Evolutionary conservation across 2,329 filamentous ascomycete genomes (phyloP), one percentile per base, ranked within the genome.

Genomic region (Pyricularia sp.): DNA sequence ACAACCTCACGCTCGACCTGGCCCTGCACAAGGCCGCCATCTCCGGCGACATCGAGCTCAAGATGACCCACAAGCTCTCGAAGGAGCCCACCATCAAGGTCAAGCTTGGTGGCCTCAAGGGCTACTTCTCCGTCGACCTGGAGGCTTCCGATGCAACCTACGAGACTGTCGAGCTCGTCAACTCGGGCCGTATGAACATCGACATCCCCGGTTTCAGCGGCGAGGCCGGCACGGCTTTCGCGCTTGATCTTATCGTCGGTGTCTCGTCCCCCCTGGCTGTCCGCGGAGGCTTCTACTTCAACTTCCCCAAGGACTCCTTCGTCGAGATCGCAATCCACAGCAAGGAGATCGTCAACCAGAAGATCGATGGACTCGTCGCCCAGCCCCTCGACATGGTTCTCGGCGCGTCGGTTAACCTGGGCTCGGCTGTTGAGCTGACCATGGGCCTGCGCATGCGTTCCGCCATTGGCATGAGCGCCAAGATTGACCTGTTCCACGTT

Each of bases 401-500:
- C 10, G 73, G 72, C 9, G 65, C 33, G 9, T 61, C 58, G 3
- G 23, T 63, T 12, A 12, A 26, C 4, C 9, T 30, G 11, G 10
- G 1, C 26, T 65, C 69, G 14, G 71, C 70, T 9, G 70, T 75
- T 63, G 75, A 76, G 33, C 70, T 76, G 26, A 67, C 70, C 66
- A 67, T 76, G 55, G 73, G 73, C 66, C 74, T 77, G 28, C 75
- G 74, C 50, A 74, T 76, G 69, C 75, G 75, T 63, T 68, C 73
- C 23, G 73, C 73, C 68, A 66, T 76, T 23, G 74, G 69, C 68
- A 64, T 77, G 26, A 66, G 69, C 7, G 73, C 74, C 55, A 70
- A 70, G 17, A 6, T 76, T n/a, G 72, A 71, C 68, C 69, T 73
- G 1, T 68, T 76, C 30, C 69, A 71, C 69, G 67, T 76, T 11